These are phyloP conservation scores for Lavandula angustifolia DNA, from an alignment of 257 asterid species.

Conservation along the genomic window DNA sequence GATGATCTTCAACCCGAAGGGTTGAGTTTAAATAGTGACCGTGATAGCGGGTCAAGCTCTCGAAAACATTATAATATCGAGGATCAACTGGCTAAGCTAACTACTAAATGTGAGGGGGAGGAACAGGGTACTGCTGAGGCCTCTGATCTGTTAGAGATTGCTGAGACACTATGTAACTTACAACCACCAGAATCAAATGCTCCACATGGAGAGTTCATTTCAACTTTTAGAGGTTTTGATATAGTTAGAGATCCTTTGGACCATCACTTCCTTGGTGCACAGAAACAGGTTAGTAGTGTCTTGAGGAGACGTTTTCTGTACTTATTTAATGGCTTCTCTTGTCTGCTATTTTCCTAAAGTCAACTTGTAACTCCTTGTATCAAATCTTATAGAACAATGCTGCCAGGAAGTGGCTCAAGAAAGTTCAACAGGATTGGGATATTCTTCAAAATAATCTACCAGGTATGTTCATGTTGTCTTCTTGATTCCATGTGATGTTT, in stretches of 20 bases:
- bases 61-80: constrained; percentile 47
- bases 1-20: constrained; percentile 55
- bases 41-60: constrained; percentile 51
- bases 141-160: constrained; percentile 45
- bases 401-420: constrained; percentile 94
- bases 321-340: constrained; percentile 12
- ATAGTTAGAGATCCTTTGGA: constrained; percentile 76
- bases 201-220: constrained; percentile 37
- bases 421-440: constrained; percentile 95
- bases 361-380: neutral
- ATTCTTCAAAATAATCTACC: constrained; percentile 96
- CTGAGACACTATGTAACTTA: constrained; percentile 52
- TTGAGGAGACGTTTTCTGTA: neutral
- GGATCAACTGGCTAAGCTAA: constrained; percentile 40
- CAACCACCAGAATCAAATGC: constrained; percentile 43
- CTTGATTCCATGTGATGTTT: constrained; percentile 18
- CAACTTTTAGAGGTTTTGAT: constrained; percentile 81
- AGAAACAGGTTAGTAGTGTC: constrained; percentile 62
- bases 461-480: constrained; percentile 48
- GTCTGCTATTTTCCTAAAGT: neutral
- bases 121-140: constrained; percentile 42
- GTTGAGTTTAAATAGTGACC: constrained; percentile 38
- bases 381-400: constrained; percentile 62
- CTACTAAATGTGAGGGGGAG: constrained; percentile 42
- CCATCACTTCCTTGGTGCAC: constrained; percentile 68